Base-by-base conservation (phyloP, 306 rosid genomes). In the Dalbergia cochinchinensis region DNA sequence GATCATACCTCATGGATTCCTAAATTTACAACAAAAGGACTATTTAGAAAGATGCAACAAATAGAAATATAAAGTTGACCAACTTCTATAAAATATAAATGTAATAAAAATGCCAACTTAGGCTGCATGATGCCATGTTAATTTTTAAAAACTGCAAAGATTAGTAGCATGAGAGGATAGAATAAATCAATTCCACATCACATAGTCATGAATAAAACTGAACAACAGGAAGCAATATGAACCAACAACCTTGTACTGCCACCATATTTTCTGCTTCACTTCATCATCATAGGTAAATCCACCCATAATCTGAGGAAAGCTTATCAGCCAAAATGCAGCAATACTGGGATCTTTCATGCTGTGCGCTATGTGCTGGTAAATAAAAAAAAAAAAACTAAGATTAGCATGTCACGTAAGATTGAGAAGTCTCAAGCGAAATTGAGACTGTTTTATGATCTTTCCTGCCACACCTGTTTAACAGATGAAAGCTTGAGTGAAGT, bases 331-430 rank as follows among this genome's bases (percentile, higher is more conserved):
- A 89, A 95, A 95, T 63, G 97, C 97, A 80, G 99, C 99, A 58
- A 92, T 91, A 84, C 93, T 88, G 78, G 99, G 99, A 85, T 95
- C 98, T 77, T 90, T 95, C 98, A 95, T 91, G 91, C 97, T 91
- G 68, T 95, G 86, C 77, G 76, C 87, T 79, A 95, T 91, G 87
- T 95, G 92, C 99, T 95, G 96, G 31, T 33, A 41, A 48, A 18
- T 13, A 79, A 77, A 74, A 80, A 41, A 71, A 45, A 58, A 62
- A 10, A n/a, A 12, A 67, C 13, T 44, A 72, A 79, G 13, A 76
- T 71, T 65, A 39, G 22, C 39, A 71, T 62, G 77, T 85, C 65
- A 83, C 78, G 78, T 34, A 76, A 76, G 39, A 83, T 74, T 41
- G 82, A 76, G 68, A 79, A 63, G 47, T 16, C 61, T 59, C 62